phyloP scores from a whole-genome alignment of 1,284 basidiomycete species.

The Boletus smithii region DNA sequence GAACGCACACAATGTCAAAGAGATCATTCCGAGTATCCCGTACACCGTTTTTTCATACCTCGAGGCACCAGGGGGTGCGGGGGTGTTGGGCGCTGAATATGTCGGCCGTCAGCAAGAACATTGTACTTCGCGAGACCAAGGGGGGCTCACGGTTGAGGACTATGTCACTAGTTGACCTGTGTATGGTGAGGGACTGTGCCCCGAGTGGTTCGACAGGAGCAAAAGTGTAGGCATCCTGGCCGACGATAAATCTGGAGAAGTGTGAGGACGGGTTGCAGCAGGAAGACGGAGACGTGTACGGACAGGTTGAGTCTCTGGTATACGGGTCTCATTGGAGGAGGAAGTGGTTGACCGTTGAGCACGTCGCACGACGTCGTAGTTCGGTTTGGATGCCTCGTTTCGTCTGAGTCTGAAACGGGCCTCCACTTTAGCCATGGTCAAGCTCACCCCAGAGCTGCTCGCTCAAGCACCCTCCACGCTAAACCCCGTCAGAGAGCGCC shows the following conservation, averaged over 20 bases:
- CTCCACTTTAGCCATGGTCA: constrained; percentile 53
- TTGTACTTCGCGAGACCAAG: not conserved
- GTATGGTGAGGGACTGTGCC: constrained; percentile 64
- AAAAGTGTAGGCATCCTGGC: constrained; percentile 74
- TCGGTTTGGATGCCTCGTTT: constrained; percentile 29
- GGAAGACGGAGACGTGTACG: constrained; percentile 17
- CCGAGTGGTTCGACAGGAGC: constrained; percentile 61
- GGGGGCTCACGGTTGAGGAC: constrained; percentile 58
- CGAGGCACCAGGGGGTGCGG: constrained; percentile 50
- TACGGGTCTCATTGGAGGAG: constrained; percentile 54
- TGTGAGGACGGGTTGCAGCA: constrained; percentile 2
- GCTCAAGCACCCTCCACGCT: constrained; percentile 74
- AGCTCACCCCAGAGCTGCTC: constrained; percentile 91
- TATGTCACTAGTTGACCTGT: constrained; percentile 70
- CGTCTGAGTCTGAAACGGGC: constrained; percentile 49
- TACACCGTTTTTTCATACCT: constrained; percentile 66
- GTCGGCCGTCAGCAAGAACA: constrained; percentile 5
- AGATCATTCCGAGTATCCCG: constrained; percentile 85
- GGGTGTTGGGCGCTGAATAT: constrained; percentile 50
- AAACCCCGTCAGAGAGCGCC: constrained; percentile 90
- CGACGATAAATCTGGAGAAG: constrained; percentile 56
- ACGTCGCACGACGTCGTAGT: constrained; percentile 9
- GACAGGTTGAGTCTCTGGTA: constrained; percentile 71
- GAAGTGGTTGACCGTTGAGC: constrained; percentile 5
- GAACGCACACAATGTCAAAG: constrained; percentile 77